Evolutionary conservation across 2,329 filamentous ascomycete genomes (phyloP).

Genomic region (Thermoascus crustaceus): DNA sequence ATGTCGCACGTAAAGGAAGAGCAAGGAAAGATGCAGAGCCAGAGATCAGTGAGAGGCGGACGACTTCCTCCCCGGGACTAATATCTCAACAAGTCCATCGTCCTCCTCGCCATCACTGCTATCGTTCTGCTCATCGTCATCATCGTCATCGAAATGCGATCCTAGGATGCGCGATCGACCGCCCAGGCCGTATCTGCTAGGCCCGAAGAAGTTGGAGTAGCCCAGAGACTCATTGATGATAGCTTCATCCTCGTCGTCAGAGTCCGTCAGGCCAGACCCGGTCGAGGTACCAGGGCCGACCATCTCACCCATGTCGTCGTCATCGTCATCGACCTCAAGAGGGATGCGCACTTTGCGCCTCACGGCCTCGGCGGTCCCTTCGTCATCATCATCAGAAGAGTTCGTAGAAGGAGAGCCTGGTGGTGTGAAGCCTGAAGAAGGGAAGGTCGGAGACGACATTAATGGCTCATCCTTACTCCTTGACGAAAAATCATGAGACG

Average conservation of each 20-base stretch:
- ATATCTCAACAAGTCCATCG: conserved; percentile 38
- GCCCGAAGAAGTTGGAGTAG: conserved; percentile 57
- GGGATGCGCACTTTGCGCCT: conserved; percentile 42
- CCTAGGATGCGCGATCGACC: conserved; percentile 21
- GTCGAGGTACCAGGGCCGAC: conserved; percentile 32
- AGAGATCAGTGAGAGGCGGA: conserved; percentile 11
- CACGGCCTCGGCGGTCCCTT: conserved; percentile 28
- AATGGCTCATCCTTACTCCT: conserved; percentile 18
- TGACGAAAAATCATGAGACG: conserved; percentile 23
- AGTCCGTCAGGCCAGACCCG: conserved; percentile 42
- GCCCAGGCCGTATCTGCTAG: conserved; percentile 36
- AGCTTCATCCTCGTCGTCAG: conserved; percentile 46
- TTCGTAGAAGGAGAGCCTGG: conserved; percentile 32
- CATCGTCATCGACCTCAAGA: conserved; percentile 51
- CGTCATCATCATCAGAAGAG: conserved; percentile 35
- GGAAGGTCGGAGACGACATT: conserved; percentile 28
- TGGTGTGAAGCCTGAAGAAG: conserved; percentile 31
- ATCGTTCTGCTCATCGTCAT: conserved; percentile 34
- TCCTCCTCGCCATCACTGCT: conserved; percentile 35
- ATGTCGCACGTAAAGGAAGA: conserved; percentile 6
- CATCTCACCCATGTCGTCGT: conserved; percentile 43
- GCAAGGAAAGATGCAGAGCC: not conserved
- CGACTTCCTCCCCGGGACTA: conserved; percentile 34
- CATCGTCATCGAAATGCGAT: conserved; percentile 25
- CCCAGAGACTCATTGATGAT: conserved; percentile 57